phyloP scores from a whole-genome alignment of 1,284 basidiomycete species.

The Bondarzewia mesenterica region DNA sequence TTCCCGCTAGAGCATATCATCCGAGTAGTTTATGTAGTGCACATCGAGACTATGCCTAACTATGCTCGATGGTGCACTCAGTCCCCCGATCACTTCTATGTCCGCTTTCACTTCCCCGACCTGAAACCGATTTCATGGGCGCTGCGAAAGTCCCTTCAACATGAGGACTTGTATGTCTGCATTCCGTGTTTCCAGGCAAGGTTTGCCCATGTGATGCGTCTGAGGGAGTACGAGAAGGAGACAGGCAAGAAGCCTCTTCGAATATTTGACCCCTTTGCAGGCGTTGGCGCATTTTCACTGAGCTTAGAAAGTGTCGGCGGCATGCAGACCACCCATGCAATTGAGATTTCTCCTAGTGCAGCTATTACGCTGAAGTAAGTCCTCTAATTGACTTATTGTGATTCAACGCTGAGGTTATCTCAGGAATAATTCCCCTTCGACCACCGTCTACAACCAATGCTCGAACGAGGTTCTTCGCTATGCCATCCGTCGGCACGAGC shows the following conservation, averaged over 20 bases:
- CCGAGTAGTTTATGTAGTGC: constrained; percentile 38
- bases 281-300: constrained; percentile 54
- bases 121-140: constrained; percentile 33
- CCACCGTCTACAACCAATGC: constrained; percentile 47
- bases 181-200: constrained; percentile 29
- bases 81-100: constrained; percentile 51
- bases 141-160: constrained; percentile 21
- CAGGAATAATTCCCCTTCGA: constrained; percentile 39
- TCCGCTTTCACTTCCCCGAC: constrained; percentile 38
- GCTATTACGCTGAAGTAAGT: constrained; percentile 51
- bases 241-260: constrained; percentile 26
- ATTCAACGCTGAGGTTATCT: constrained; percentile 5
- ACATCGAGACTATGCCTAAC: constrained; percentile 20
- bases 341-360: constrained; percentile 68
- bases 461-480: constrained; percentile 52
- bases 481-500: constrained; percentile 37
- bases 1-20: no score
- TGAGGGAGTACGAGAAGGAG: constrained; percentile 15
- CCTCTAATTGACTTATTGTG: no score
- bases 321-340: constrained; percentile 50
- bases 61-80: constrained; percentile 39
- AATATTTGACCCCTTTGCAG: constrained; percentile 58
- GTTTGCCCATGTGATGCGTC: constrained; percentile 15
- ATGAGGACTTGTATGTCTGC: constrained; percentile 36
- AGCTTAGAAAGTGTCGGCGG: constrained; percentile 43